These are phyloP conservation scores for Plantago ovata DNA, from an alignment of 257 asterid genomes.

Conservation along the genomic window DNA sequence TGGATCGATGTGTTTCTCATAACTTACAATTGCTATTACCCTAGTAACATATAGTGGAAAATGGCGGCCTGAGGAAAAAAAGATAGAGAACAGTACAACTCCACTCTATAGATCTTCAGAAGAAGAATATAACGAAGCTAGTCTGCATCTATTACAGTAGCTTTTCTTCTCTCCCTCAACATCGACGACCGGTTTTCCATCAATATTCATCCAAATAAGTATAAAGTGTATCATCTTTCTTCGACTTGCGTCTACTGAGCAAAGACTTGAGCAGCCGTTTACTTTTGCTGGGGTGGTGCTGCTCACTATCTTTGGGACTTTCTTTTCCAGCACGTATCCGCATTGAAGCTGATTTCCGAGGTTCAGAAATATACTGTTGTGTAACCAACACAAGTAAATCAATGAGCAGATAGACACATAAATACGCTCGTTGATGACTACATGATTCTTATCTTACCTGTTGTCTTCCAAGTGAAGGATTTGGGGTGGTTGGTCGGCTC, in stretches of 20 bases:
- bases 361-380: constrained; percentile 59
- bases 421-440: background rate
- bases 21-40: constrained; percentile 29
- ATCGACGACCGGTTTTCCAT: constrained; percentile 8
- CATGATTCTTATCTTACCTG: constrained; percentile 26
- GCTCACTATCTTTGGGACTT: constrained; percentile 52
- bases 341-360: constrained; percentile 85
- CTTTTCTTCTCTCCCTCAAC: background rate
- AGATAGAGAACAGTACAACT: constrained; percentile 23
- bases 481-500: constrained; percentile 73
- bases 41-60: constrained; percentile 9
- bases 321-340: constrained; percentile 55
- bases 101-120: constrained; percentile 1
- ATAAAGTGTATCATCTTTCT: constrained; percentile 80
- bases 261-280: constrained; percentile 83
- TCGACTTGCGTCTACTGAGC: constrained; percentile 85
- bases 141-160: background rate
- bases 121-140: background rate
- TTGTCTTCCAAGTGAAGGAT: constrained; percentile 57
- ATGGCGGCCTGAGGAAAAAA: constrained; percentile 15
- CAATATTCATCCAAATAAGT: constrained; percentile 87
- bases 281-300: constrained; percentile 59
- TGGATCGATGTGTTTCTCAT: constrained; percentile 22
- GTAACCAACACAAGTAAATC: constrained; percentile 17
- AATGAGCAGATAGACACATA: background rate